Percentiles rank a stretch among this genome's conserved stretches.
phyloP scores from a whole-genome alignment of 257 asterid species.

The Osmanthus fragrans region DNA sequence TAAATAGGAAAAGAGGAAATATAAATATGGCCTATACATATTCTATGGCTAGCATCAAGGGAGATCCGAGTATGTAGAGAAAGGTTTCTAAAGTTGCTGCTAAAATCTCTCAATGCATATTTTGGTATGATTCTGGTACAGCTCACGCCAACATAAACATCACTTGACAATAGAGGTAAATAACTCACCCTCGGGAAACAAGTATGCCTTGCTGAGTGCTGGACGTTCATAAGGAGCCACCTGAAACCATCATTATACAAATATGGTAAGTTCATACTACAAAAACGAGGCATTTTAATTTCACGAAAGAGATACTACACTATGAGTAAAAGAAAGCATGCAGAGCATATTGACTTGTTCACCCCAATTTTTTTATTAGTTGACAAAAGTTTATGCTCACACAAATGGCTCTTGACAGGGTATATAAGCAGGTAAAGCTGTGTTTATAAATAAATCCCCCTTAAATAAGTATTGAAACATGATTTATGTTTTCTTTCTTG shows the following conservation, averaged over 20 bases:
- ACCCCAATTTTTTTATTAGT: not conserved
- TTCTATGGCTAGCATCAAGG: no score
- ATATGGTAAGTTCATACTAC: constrained; percentile 1
- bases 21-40: no score
- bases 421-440: not conserved
- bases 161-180: constrained; percentile 15
- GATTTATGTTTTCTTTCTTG: not conserved
- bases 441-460: not conserved
- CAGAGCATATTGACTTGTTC: not conserved
- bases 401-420: constrained; percentile 6
- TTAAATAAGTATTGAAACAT: not conserved
- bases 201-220: constrained; percentile 93
- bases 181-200: constrained; percentile 89
- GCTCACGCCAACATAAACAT: constrained; percentile 6
- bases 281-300: not conserved
- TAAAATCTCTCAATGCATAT: no score
- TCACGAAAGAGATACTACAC: constrained; percentile 10
- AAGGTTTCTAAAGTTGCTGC: no score
- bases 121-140: no score
- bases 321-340: not conserved
- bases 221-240: constrained; percentile 99
- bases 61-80: no score
- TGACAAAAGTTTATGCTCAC: constrained; percentile 7
- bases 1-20: no score
- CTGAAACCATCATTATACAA: constrained; percentile 47